Evolutionary conservation across 2,329 filamentous ascomycete species (phyloP).

Genomic region (Calycina marina): DNA sequence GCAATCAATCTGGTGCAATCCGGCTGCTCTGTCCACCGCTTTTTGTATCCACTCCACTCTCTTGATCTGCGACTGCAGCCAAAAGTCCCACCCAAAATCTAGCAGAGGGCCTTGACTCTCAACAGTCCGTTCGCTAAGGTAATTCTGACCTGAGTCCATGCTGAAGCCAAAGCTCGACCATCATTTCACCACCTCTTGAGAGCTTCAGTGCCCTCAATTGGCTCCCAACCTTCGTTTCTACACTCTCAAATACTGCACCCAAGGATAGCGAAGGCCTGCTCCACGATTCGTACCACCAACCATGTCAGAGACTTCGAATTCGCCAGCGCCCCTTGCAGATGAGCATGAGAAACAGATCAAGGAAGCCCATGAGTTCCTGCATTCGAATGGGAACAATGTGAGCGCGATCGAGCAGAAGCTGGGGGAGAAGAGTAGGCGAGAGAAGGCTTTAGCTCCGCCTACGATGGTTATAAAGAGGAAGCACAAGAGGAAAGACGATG

Average conservation of each 20-base stretch:
- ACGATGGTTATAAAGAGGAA: constrained; percentile 26
- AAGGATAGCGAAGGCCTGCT: constrained; percentile 7
- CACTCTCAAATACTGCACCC: background rate
- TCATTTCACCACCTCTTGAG: too few species aligned
- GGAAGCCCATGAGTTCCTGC: constrained; percentile 12
- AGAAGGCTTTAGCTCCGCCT: constrained; percentile 5
- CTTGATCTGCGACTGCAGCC: too few species aligned
- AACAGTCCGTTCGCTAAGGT: too few species aligned
- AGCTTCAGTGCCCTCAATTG: constrained; percentile 8
- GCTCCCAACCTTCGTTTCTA: constrained; percentile 6
- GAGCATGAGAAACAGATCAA: too few species aligned
- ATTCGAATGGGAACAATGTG: constrained; percentile 9
- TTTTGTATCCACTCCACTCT: too few species aligned
- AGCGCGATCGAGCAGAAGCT: constrained; percentile 11
- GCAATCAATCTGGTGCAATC: too few species aligned
- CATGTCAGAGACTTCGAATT: constrained; percentile 4
- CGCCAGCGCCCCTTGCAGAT: too few species aligned
- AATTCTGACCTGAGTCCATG: too few species aligned
- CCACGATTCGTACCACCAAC: constrained; percentile 6
- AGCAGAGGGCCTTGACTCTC: too few species aligned
- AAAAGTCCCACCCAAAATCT: too few species aligned
- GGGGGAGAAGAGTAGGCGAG: background rate
- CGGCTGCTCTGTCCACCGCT: too few species aligned
- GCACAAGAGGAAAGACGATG: constrained; percentile 46
- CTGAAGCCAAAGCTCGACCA: too few species aligned